phyloP scores from a whole-genome alignment of 495 filamentous ascomycete genomes.

The Lepidopterella palustris region DNA sequence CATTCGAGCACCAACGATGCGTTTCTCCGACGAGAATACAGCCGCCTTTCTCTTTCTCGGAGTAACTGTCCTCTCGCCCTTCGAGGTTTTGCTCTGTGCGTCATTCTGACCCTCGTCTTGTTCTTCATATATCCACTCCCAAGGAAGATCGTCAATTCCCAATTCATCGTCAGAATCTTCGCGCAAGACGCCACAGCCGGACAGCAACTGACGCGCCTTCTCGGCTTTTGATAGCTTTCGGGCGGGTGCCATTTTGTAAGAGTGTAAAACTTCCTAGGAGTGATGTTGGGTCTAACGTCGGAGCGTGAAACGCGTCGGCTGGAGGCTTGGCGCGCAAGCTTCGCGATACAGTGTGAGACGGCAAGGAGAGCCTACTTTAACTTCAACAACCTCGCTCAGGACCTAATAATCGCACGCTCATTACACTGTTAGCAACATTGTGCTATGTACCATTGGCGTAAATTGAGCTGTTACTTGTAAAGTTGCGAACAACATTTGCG shows the following conservation, averaged over 20 bases:
- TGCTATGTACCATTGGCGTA: too few relatives aligned
- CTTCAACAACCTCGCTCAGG: too few relatives aligned
- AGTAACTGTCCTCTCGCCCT: conserved; percentile 12
- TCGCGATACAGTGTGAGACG: not conserved
- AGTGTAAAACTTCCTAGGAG: conserved; percentile 1
- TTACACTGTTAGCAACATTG: too few relatives aligned
- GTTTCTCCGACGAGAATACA: conserved; percentile 3
- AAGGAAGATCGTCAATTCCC: conserved; percentile 74
- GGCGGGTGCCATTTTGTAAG: conserved; percentile 18
- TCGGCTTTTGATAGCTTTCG: conserved; percentile 29
- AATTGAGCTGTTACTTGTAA: too few relatives aligned
- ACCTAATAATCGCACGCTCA: too few relatives aligned
- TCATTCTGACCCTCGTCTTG: conserved; percentile 11
- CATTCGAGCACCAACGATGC: conserved; percentile 75
- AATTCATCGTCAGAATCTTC: conserved; percentile 93
- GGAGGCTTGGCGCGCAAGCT: not conserved
- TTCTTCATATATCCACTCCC: conserved; percentile 82
- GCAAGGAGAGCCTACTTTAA: not conserved
- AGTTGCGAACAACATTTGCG: too few relatives aligned
- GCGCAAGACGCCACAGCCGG: conserved; percentile 57
- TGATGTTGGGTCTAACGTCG: conserved; percentile 19
- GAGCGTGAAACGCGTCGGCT: not conserved
- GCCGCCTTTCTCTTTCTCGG: conserved; percentile 25
- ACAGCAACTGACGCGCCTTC: conserved; percentile 55
- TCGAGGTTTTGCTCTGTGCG: not conserved